Evolutionary conservation across 2,329 filamentous ascomycete species (phyloP).

Genomic region (Penicillium sp.): DNA sequence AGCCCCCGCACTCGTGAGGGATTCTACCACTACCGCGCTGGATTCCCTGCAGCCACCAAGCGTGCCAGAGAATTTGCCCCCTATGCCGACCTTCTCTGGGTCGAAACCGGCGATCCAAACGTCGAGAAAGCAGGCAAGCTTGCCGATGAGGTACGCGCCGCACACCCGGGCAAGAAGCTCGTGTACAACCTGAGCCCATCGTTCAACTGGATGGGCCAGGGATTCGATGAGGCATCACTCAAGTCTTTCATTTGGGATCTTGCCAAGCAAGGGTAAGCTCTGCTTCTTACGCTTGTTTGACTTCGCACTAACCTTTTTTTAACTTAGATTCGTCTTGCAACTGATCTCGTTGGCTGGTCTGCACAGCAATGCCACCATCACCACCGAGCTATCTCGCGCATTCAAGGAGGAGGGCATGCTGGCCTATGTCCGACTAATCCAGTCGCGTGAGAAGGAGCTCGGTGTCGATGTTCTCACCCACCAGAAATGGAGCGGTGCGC

Average conservation of each 20-base stretch:
- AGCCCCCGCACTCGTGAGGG: constrained; percentile 89
- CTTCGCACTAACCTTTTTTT: constrained; percentile 13
- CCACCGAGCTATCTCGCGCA: constrained; percentile 66
- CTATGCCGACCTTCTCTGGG: constrained; percentile 92
- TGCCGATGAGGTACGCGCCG: constrained; percentile 65
- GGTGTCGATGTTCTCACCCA: constrained; percentile 90
- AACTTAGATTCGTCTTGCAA: constrained; percentile 56
- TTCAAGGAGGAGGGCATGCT: constrained; percentile 94
- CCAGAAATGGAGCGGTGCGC: constrained; percentile 69
- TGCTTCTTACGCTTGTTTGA: too few relatives aligned
- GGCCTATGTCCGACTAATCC: constrained; percentile 91
- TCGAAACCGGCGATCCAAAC: constrained; percentile 86
- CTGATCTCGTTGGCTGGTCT: constrained; percentile 59
- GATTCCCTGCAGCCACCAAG: constrained; percentile 82
- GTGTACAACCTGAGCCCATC: constrained; percentile 96
- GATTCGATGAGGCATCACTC: constrained; percentile 74
- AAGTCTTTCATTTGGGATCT: constrained; percentile 96
- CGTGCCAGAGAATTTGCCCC: constrained; percentile 86
- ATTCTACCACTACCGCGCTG: constrained; percentile 51
- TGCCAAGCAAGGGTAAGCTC: constrained; percentile 72
- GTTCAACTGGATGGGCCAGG: constrained; percentile 98
- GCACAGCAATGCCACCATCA: constrained; percentile 59
- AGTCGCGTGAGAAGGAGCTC: constrained; percentile 81
- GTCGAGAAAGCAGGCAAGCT: constrained; percentile 71
- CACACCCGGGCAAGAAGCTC: constrained; percentile 72